phyloP scores from a whole-genome alignment of 257 asterid species.

The Hygrophila difformis region DNA sequence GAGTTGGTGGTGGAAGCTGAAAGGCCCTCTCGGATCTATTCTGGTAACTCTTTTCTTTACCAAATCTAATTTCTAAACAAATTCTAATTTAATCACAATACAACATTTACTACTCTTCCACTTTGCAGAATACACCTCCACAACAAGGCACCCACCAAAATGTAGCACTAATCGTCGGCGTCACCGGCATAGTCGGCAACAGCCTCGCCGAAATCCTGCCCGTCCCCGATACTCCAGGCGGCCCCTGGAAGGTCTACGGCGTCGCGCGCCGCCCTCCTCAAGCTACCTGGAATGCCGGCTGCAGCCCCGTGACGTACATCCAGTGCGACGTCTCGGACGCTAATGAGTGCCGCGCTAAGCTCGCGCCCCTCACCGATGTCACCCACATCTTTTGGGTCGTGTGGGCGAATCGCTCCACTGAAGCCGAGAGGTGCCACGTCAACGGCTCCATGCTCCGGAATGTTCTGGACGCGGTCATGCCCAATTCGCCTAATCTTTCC shows the following conservation, averaged over 20 bases:
- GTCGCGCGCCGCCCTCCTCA: slow-evolving; percentile 33
- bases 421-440: slow-evolving; percentile 21
- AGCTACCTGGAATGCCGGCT: slow-evolving; percentile 25
- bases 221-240: slow-evolving; percentile 29
- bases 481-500: slow-evolving; percentile 20
- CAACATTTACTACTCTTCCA: too few species aligned
- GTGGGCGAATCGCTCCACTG: slow-evolving; percentile 27
- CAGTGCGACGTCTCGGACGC: slow-evolving; percentile 27
- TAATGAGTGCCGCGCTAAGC: slow-evolving; percentile 17
- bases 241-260: slow-evolving; percentile 39
- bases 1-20: slow-evolving; percentile 44
- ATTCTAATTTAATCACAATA: too few species aligned
- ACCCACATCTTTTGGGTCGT: slow-evolving; percentile 29
- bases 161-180: slow-evolving; percentile 25
- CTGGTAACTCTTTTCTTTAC: slow-evolving; percentile 13
- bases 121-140: slow-evolving; percentile 12
- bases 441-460: slow-evolving; percentile 26
- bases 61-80: too few species aligned
- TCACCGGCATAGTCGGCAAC: slow-evolving; percentile 36
- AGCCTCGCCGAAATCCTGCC: slow-evolving; percentile 32
- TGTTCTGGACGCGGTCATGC: slow-evolving; percentile 23
- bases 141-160: slow-evolving; percentile 15
- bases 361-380: slow-evolving; percentile 26
- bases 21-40: slow-evolving; percentile 27
- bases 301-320: slow-evolving; percentile 25